These are phyloP conservation scores for Ceratobasidium papillatum DNA, from an alignment of 1,284 basidiomycete species.

Conservation along the genomic window DNA sequence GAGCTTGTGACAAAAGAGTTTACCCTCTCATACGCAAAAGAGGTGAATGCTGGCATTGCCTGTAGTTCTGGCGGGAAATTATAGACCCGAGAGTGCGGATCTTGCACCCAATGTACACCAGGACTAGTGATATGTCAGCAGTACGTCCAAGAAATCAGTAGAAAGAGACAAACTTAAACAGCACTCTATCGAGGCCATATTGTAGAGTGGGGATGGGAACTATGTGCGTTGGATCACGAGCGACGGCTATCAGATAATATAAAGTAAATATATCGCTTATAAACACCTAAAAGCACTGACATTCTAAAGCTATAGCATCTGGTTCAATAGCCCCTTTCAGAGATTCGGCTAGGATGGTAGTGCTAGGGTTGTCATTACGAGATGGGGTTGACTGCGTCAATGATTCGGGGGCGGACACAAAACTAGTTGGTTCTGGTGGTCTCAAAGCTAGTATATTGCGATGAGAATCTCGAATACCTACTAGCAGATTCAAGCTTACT, in stretches of 20 bases:
- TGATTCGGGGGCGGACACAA: background rate
- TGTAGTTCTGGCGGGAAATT: slow-evolving; percentile 82
- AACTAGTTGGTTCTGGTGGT: background rate
- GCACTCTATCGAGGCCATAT: slow-evolving; percentile 81
- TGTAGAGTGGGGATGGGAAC: slow-evolving; percentile 73
- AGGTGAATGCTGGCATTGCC: slow-evolving; percentile 78
- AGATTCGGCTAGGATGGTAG: background rate
- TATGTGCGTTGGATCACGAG: slow-evolving; percentile 53
- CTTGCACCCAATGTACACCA: slow-evolving; percentile 91
- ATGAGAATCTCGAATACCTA: background rate
- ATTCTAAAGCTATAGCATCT: slow-evolving; percentile 12
- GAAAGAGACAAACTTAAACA: slow-evolving; percentile 74
- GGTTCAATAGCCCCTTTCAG: slow-evolving; percentile 11
- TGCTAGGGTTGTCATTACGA: background rate
- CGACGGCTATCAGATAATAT: slow-evolving; percentile 4
- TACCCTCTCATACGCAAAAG: slow-evolving; percentile 90
- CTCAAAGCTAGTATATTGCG: background rate
- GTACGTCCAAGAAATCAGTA: slow-evolving; percentile 7
- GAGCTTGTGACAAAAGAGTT: slow-evolving; percentile 84
- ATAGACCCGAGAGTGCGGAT: slow-evolving; percentile 86
- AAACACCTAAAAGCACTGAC: background rate
- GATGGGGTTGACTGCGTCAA: background rate
- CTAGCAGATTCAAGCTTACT: background rate
- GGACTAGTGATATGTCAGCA: slow-evolving; percentile 61
- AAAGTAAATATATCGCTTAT: background rate